A percentile compares a stretch with the other conserved stretches of the same genome.
Conservation (phyloP, 345 rosid genomes). For the Angophora floribunda region DNA sequence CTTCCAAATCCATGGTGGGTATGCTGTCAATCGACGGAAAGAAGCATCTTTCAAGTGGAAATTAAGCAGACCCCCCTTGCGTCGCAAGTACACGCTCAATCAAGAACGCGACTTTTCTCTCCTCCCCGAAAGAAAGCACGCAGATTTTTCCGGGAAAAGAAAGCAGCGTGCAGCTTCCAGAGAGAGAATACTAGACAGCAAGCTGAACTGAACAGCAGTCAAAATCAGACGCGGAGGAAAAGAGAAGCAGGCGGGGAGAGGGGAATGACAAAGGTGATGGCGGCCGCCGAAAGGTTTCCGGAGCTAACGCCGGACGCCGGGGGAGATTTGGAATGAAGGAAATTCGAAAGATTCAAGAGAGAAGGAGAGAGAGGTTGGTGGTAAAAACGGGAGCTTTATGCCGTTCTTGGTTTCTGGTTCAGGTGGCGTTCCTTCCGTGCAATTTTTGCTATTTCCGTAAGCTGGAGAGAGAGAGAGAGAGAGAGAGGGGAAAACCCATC, state of each 20-base stretch:
- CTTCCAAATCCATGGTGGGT: conserved; percentile 7
- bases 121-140: background rate
- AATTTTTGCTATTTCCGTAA: background rate
- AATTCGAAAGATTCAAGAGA: background rate
- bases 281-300: background rate
- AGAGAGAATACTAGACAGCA: background rate
- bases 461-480: background rate
- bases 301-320: too few relatives aligned
- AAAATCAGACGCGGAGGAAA: background rate
- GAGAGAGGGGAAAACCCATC: background rate
- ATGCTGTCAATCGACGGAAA: background rate
- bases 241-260: background rate
- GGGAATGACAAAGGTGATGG: background rate
- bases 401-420: background rate
- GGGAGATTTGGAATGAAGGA: background rate
- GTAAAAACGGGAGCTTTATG: background rate
- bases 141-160: background rate
- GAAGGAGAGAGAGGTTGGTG: background rate
- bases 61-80: background rate
- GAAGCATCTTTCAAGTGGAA: background rate
- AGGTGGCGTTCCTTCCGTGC: background rate
- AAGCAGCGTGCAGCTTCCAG: background rate
- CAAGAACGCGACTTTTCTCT: background rate
- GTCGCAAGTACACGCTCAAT: too few relatives aligned
- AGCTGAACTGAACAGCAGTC: background rate